Evolutionary conservation across 2,329 filamentous ascomycete genomes (phyloP), one percentile per base, ranked within the genome.

Genomic region (Nothomitra cinnamomea): DNA sequence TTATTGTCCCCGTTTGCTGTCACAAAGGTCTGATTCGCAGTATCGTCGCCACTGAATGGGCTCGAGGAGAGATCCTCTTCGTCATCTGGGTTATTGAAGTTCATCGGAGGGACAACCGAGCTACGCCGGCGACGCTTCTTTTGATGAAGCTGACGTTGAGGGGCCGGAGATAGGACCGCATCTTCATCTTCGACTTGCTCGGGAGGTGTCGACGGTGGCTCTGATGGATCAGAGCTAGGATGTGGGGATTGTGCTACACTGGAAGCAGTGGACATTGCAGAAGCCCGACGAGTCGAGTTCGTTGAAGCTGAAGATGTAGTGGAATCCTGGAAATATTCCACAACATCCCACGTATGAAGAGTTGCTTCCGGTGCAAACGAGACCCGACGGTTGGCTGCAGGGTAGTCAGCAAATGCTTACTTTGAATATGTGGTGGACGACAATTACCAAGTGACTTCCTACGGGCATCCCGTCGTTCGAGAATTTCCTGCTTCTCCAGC

Each of bases 301-400:
- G 82, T 84, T 0, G 85, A 84, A 6, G 77, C 75, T 5, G 80
- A 83, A 10, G 80, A 82, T 13, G 83, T 85, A 1, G 88, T 94
- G 19, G 87, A 87, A 64, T 95, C 89, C 62, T 89, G 87, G 64
- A 81, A 77, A 57, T 89, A 85, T 63, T 96, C 90, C 45, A 95
- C 79, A 54, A 92, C 89, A 63, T 96, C 89, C 76, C 94, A 96
- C 0, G 92, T 98, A 65, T 98, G 92, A 36, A 98, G 75, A 2
- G 92, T 98, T 12, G 92, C 92, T 69, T 98, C 92, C 1, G 92
- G 92, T 3, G 92, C 92, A 67, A 98, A 98, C 0, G 90, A 96
- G 35, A 98, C 92, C 63, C 92, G 81, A 62, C 92, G 81, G 65
- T 92, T 94, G 49, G 90, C 78, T 77, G 56, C 41, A 21, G 47